Evolutionary conservation across 768 basidiomycete genomes (phyloP).

Genomic region (Termitomyces sp.): DNA sequence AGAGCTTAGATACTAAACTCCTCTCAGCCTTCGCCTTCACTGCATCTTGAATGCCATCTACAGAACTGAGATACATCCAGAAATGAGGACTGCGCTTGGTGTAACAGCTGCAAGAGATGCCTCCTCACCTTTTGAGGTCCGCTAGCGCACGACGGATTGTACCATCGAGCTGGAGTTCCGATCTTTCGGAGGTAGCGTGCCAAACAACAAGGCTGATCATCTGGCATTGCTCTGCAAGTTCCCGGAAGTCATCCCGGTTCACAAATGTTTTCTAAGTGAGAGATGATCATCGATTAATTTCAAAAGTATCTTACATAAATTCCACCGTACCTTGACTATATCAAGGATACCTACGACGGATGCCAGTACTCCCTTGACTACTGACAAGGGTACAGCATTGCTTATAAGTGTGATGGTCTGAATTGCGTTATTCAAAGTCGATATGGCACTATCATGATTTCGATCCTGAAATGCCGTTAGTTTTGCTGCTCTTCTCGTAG

Average conservation of each 20-base stretch:
- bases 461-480: too few species aligned
- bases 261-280: neutral
- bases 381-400: neutral
- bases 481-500: too few species aligned
- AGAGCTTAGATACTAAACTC: neutral
- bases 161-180: neutral
- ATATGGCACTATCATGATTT: too few species aligned
- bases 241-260: slow-evolving; percentile 10
- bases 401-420: too few species aligned
- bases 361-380: neutral
- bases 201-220: slow-evolving; percentile 13
- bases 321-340: neutral
- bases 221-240: slow-evolving; percentile 15
- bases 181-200: slow-evolving; percentile 1
- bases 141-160: neutral
- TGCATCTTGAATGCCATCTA: neutral
- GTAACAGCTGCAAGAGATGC: too few species aligned
- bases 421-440: too few species aligned
- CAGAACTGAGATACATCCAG: neutral
- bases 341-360: neutral
- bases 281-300: neutral
- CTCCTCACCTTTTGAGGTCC: neutral
- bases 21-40: slow-evolving; percentile 4
- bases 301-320: too few species aligned
- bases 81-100: neutral